These are phyloP conservation scores for Diplodia corticola DNA, from an alignment of 2,329 filamentous ascomycete species.

Conservation along the genomic window DNA sequence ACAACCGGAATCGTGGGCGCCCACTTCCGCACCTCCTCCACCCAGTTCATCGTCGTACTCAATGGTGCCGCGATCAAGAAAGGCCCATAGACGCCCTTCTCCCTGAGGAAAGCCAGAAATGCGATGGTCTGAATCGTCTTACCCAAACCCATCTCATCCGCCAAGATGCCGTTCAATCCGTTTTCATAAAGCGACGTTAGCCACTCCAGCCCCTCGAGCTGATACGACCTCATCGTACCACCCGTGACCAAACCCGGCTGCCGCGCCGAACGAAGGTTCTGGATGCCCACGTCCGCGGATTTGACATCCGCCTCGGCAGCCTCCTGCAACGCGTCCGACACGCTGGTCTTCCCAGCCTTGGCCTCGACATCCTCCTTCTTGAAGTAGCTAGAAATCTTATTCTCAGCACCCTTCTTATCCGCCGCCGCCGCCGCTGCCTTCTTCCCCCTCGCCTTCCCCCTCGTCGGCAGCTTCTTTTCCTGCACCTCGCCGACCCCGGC, in stretches of 20 bases:
- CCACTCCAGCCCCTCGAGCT: slow-evolving; percentile 93
- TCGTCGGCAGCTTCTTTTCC: slow-evolving; percentile 4
- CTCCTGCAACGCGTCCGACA: slow-evolving; percentile 60
- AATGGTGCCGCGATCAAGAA: slow-evolving; percentile 88
- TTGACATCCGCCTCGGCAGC: slow-evolving; percentile 60
- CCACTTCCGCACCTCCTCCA: slow-evolving; percentile 90
- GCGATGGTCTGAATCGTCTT: slow-evolving; percentile 93
- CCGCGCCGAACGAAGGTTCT: slow-evolving; percentile 74
- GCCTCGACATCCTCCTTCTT: slow-evolving; percentile 59
- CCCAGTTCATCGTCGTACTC: slow-evolving; percentile 93
- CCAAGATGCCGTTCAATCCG: slow-evolving; percentile 85
- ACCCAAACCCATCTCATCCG: slow-evolving; percentile 91
- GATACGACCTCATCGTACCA: slow-evolving; percentile 90
- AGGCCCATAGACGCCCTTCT: slow-evolving; percentile 83
- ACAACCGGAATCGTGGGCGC: slow-evolving; percentile 84
- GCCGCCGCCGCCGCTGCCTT: background rate
- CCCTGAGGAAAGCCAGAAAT: slow-evolving; percentile 80
- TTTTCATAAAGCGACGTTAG: slow-evolving; percentile 82
- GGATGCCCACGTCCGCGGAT: slow-evolving; percentile 61
- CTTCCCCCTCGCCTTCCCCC: slow-evolving; percentile 34
- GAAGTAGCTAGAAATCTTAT: slow-evolving; percentile 60
- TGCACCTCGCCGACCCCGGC: slow-evolving; percentile 24
- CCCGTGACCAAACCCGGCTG: slow-evolving; percentile 84
- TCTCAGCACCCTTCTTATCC: slow-evolving; percentile 36
- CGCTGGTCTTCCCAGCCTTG: slow-evolving; percentile 53